Percentiles rank a stretch among this genome's conserved stretches.
phyloP scores from a whole-genome alignment of 1,139 yeast genomes.

The Magnusiomyces ingens region DNA sequence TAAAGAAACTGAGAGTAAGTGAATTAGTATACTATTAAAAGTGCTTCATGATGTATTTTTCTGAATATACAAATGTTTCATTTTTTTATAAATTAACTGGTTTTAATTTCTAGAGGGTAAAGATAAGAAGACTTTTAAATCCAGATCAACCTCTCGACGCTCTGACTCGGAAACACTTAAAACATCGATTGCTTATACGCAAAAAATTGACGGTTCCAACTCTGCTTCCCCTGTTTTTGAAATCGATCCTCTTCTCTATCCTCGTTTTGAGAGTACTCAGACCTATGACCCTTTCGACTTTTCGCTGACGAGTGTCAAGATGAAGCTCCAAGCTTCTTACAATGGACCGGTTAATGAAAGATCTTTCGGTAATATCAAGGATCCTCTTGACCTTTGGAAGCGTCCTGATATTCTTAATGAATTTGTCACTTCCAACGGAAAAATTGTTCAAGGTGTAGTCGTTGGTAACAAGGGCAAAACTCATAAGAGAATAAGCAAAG shows the following conservation, averaged over 20 bases:
- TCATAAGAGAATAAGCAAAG: constrained; percentile 56
- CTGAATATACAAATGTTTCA: no score
- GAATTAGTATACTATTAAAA: no score
- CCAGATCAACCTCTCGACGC: no score
- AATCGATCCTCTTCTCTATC: constrained; percentile 24
- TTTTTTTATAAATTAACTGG: no score
- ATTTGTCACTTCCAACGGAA: constrained; percentile 56
- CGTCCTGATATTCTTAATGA: constrained; percentile 50
- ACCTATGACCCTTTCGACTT: constrained; percentile 31
- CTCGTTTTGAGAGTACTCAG: constrained; percentile 21
- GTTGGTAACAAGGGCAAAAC: constrained; percentile 53
- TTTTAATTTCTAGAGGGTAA: no score
- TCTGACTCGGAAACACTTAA: no score
- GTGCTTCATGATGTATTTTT: no score
- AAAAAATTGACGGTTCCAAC: no score
- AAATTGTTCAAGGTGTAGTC: constrained; percentile 50
- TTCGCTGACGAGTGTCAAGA: constrained; percentile 23
- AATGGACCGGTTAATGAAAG: neutral
- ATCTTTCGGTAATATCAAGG: constrained; percentile 22
- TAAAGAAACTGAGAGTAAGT: no score
- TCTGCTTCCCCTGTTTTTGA: neutral
- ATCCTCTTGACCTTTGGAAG: constrained; percentile 32
- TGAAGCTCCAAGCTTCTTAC: constrained; percentile 25
- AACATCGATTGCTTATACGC: no score
- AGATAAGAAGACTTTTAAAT: no score